phyloP scores from a whole-genome alignment of 2,329 filamentous ascomycete genomes.

The Cladosporium sp. region DNA sequence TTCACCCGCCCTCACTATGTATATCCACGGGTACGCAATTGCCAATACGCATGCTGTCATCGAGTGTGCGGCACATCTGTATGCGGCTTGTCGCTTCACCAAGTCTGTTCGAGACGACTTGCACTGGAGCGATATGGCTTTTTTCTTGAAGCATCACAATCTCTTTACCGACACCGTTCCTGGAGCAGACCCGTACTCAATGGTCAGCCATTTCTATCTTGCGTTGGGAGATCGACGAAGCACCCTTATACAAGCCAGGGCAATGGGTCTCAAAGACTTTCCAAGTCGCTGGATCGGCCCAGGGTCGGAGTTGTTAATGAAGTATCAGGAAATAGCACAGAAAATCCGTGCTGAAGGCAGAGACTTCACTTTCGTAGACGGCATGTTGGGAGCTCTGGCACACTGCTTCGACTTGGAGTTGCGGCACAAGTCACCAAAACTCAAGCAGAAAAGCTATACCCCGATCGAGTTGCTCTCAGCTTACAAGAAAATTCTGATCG shows the following conservation, averaged over 20 bases:
- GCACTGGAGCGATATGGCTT: background rate
- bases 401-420: background rate
- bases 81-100: background rate
- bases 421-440: background rate
- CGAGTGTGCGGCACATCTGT: background rate
- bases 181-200: background rate
- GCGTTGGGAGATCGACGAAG: background rate
- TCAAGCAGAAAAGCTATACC: background rate
- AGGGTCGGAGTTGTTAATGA: too few species aligned
- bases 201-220: background rate
- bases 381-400: background rate
- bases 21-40: background rate
- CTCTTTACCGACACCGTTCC: background rate
- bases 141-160: background rate
- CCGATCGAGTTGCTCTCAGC: background rate
- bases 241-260: too few species aligned
- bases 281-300: too few species aligned
- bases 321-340: too few species aligned
- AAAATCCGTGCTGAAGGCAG: too few species aligned
- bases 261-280: too few species aligned
- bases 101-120: background rate
- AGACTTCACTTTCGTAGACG: too few species aligned
- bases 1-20: background rate
- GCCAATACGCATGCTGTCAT: background rate
- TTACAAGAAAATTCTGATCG: background rate